Evolutionary conservation across 1,284 basidiomycete species (phyloP).

Genomic region (Cerioporus squamosus): DNA sequence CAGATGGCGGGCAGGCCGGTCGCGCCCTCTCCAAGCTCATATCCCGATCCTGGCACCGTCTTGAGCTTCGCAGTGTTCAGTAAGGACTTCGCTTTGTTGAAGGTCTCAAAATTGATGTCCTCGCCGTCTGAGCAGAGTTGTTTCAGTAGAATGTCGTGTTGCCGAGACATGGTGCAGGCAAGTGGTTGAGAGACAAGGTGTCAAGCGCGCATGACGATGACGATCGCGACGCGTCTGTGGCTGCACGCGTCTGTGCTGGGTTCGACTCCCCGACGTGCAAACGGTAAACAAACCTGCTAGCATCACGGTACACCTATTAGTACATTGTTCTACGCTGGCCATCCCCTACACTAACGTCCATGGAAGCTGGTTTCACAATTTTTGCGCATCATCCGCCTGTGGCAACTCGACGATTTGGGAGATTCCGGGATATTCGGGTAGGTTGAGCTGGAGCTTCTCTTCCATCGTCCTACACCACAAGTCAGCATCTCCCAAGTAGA

Average conservation of each 20-base stretch:
- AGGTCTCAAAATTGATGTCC: constrained; percentile 25
- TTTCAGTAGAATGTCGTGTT: constrained; percentile 16
- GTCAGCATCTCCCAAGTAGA: background rate
- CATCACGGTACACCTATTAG: too few relatives aligned
- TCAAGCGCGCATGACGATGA: background rate
- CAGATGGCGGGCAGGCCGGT: constrained; percentile 41
- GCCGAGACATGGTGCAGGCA: constrained; percentile 21
- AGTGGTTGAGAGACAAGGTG: constrained; percentile 12
- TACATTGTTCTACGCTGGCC: background rate
- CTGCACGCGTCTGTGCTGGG: constrained; percentile 1
- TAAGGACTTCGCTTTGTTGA: constrained; percentile 28
- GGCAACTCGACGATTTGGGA: constrained; percentile 83
- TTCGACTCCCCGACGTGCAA: background rate
- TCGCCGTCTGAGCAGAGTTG: constrained; percentile 15
- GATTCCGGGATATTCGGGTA: constrained; percentile 76
- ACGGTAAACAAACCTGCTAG: background rate
- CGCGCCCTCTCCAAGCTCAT: constrained; percentile 34
- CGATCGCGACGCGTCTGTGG: constrained; percentile 15
- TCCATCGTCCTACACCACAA: constrained; percentile 53
- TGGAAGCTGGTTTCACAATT: constrained; percentile 24
- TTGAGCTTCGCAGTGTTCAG: constrained; percentile 32
- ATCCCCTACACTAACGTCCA: background rate
- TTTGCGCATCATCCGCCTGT: constrained; percentile 29
- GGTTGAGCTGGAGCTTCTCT: constrained; percentile 74
- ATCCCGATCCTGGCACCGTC: constrained; percentile 41